Conservation (phyloP, 306 rosid species). For the Pueraria montana region DNA sequence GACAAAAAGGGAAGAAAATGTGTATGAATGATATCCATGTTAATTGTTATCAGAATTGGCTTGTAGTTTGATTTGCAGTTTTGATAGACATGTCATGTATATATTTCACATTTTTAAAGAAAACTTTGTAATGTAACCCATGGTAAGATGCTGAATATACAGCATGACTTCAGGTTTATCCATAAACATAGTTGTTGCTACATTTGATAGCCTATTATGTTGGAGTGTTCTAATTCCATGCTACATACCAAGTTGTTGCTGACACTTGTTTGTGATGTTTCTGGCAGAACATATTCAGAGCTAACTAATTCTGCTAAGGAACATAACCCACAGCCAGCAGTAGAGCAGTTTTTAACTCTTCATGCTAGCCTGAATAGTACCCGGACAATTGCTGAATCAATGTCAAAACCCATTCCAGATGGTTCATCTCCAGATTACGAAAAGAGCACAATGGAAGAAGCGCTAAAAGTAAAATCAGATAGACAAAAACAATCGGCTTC, state of each 20-base stretch:
- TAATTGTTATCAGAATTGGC: constrained; percentile 13
- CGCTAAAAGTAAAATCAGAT: constrained; percentile 66
- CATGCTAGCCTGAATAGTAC: constrained; percentile 77
- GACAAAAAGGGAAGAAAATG: constrained; percentile 25
- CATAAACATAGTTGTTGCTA: constrained; percentile 2
- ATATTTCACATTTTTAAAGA: constrained; percentile 21
- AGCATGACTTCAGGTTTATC: constrained; percentile 8
- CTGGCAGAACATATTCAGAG: constrained; percentile 86
- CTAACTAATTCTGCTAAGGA: constrained; percentile 82
- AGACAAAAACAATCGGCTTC: constrained; percentile 72
- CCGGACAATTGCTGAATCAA: constrained; percentile 69
- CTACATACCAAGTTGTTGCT: constrained; percentile 37
- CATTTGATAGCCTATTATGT: constrained; percentile 16
- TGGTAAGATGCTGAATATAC: constrained; percentile 30
- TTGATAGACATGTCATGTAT: constrained; percentile 16
- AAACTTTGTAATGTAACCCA: constrained; percentile 12
- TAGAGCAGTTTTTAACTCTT: constrained; percentile 87
- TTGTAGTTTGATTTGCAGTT: constrained; percentile 4
- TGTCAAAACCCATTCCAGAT: constrained; percentile 64
- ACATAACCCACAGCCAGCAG: constrained; percentile 90
- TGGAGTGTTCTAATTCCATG: constrained; percentile 24
- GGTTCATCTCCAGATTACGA: constrained; percentile 73
- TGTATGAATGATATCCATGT: constrained; percentile 20
- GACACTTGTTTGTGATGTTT: constrained; percentile 45
- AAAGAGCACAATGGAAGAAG: constrained; percentile 71